These are phyloP conservation scores for Tephrocybe sp. DNA, from an alignment of 768 basidiomycete species.

Conservation along the genomic window DNA sequence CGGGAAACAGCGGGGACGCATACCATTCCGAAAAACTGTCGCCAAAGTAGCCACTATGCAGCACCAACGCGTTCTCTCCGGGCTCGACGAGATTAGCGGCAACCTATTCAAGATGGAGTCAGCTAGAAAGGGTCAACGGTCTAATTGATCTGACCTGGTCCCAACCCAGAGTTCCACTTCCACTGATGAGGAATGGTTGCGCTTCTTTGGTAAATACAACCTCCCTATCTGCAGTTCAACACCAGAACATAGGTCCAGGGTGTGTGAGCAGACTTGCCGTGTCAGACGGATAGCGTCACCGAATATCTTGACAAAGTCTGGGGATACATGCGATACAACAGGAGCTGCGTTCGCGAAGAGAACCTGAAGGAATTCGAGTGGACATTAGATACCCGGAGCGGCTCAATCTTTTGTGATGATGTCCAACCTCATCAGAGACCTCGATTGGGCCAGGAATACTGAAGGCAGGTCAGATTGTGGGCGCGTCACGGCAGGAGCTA, in stretches of 20 bases:
- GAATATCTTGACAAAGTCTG: slow-evolving; percentile 86
- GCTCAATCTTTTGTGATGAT: neutral
- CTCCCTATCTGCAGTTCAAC: slow-evolving; percentile 40
- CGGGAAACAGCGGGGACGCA: slow-evolving; percentile 19
- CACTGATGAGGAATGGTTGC: slow-evolving; percentile 93
- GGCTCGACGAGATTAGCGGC: slow-evolving; percentile 88
- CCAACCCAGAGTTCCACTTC: slow-evolving; percentile 96
- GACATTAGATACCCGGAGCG: neutral
- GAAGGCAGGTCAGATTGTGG: slow-evolving; percentile 12
- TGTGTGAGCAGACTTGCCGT: slow-evolving; percentile 40
- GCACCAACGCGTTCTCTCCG: slow-evolving; percentile 76
- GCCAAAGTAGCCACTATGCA: slow-evolving; percentile 93
- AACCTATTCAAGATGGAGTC: slow-evolving; percentile 46
- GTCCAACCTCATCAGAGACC: slow-evolving; percentile 45
- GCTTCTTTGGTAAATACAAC: slow-evolving; percentile 76
- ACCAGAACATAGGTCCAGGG: neutral
- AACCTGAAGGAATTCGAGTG: slow-evolving; percentile 57
- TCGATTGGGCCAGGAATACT: slow-evolving; percentile 70
- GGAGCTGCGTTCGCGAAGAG: slow-evolving; percentile 94
- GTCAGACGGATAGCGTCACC: slow-evolving; percentile 89
- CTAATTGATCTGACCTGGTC: slow-evolving; percentile 62
- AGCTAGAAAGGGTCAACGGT: slow-evolving; percentile 1
- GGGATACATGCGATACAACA: slow-evolving; percentile 83
- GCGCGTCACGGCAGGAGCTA: neutral
- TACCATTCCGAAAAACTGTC: slow-evolving; percentile 89